Evolutionary conservation across 441 rosid genomes (phyloP).

Genomic region (Daphne laureola): DNA sequence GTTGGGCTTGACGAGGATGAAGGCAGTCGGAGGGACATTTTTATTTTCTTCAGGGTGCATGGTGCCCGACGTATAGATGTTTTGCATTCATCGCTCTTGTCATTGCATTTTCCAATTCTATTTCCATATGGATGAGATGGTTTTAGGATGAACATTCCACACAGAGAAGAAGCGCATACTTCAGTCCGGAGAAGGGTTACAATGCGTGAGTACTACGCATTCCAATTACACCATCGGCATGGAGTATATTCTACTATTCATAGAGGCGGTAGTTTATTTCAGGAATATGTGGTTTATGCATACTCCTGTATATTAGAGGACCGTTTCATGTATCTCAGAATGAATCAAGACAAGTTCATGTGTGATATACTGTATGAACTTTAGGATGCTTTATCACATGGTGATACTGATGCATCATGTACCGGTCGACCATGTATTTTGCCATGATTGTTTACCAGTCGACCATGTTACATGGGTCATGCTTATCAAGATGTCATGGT

Average conservation of each 20-base stretch:
- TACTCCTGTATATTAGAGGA: slow-evolving; percentile 2
- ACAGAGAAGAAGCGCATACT: too few relatives aligned
- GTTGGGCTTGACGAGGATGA: too few relatives aligned
- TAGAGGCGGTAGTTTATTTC: slow-evolving; percentile 1
- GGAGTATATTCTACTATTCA: accelerated
- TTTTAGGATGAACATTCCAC: not conserved
- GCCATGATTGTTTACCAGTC: not conserved
- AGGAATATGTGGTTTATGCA: slow-evolving; percentile 10
- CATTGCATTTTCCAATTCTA: not conserved
- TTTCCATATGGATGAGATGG: not conserved
- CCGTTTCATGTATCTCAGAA: too few relatives aligned
- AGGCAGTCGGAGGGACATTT: too few relatives aligned
- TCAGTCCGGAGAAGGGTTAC: not conserved
- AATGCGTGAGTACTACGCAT: not conserved
- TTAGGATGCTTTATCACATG: not conserved
- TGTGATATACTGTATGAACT: not conserved
- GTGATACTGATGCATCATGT: not conserved
- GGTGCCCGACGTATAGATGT: not conserved
- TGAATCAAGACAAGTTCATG: too few relatives aligned
- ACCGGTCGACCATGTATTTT: not conserved
- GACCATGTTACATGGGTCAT: not conserved
- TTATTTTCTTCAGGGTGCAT: too few relatives aligned
- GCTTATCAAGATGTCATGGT: slow-evolving; percentile 6
- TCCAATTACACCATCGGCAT: not conserved
- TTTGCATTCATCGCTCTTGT: not conserved